Conservation (phyloP, 768 basidiomycete species). For the Lepiota venenata region DNA sequence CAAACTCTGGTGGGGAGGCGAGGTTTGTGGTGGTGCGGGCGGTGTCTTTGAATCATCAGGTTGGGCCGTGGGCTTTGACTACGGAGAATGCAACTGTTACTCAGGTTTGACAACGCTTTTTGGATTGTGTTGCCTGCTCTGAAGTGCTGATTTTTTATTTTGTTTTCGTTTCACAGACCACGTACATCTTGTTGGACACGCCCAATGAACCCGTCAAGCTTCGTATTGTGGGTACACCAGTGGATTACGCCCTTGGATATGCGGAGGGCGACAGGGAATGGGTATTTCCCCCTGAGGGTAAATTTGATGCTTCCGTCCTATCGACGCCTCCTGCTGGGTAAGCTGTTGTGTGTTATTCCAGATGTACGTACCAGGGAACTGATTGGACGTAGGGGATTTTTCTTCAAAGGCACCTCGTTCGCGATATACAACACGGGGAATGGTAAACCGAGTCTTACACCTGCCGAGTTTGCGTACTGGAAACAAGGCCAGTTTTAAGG, state of each 20-base stretch:
- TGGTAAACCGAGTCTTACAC: slow-evolving; percentile 30
- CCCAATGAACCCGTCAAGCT: slow-evolving; percentile 24
- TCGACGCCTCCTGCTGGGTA: slow-evolving; percentile 32
- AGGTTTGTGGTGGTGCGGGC: slow-evolving; percentile 27
- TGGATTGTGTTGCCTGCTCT: not conserved
- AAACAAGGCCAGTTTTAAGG: slow-evolving; percentile 21
- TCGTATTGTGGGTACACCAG: slow-evolving; percentile 24
- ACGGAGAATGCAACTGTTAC: slow-evolving; percentile 26
- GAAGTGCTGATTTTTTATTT: not conserved
- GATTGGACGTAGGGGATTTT: slow-evolving; percentile 26
- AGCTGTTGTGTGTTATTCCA: slow-evolving; percentile 3
- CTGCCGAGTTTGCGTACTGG: slow-evolving; percentile 36
- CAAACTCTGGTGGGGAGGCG: slow-evolving; percentile 5
- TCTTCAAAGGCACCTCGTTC: slow-evolving; percentile 35
- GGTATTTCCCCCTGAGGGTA: slow-evolving; percentile 13
- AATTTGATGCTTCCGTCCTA: slow-evolving; percentile 28
- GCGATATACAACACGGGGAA: slow-evolving; percentile 37
- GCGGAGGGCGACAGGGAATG: slow-evolving; percentile 26
- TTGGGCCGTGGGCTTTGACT: slow-evolving; percentile 32
- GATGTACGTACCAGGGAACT: not conserved
- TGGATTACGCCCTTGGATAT: slow-evolving; percentile 29
- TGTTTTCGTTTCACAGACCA: slow-evolving; percentile 10
- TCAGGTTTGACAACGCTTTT: slow-evolving; percentile 16
- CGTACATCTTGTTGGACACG: slow-evolving; percentile 20
- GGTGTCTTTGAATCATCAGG: slow-evolving; percentile 27